phyloP scores from a whole-genome alignment of 2,329 filamentous ascomycete genomes.

The Sordariomycetes sp. region DNA sequence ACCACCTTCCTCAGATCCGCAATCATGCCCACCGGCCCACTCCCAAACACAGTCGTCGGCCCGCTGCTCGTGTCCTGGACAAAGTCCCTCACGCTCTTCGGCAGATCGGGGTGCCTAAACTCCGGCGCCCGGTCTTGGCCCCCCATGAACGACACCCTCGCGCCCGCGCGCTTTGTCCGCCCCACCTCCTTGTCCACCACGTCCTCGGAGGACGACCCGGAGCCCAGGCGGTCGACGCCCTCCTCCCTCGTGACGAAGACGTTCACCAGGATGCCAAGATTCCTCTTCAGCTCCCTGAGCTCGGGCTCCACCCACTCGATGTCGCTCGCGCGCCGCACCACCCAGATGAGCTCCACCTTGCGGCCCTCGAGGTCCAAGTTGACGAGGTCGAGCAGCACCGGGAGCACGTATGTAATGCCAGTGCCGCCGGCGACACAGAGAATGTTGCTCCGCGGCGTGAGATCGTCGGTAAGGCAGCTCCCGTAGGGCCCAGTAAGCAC shows the following conservation, averaged over 20 bases:
- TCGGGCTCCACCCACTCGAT: constrained; percentile 45
- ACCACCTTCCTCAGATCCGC: constrained; percentile 40
- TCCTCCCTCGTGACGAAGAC: constrained; percentile 46
- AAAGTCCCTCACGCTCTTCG: constrained; percentile 31
- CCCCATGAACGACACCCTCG: constrained; percentile 11
- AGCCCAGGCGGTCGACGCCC: constrained; percentile 6
- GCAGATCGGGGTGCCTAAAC: constrained; percentile 28
- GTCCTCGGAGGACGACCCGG: constrained; percentile 5
- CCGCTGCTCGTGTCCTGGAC: constrained; percentile 30
- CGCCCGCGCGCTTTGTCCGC: constrained; percentile 10
- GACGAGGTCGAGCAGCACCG: constrained; percentile 18
- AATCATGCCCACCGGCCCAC: constrained; percentile 47
- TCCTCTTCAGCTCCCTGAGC: constrained; percentile 31
- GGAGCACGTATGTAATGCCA: constrained; percentile 24
- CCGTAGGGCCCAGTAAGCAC: constrained; percentile 54
- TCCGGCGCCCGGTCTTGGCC: constrained; percentile 9
- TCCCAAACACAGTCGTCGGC: constrained; percentile 42
- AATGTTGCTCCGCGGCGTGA: constrained; percentile 25
- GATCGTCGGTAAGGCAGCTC: constrained; percentile 26
- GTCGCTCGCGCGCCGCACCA: constrained; percentile 39
- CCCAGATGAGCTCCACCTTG: constrained; percentile 51
- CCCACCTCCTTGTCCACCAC: constrained; percentile 11
- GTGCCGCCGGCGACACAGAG: constrained; percentile 25
- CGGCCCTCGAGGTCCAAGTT: constrained; percentile 27
- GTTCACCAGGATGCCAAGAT: constrained; percentile 33